Percentiles rank a stretch among this genome's conserved stretches.
phyloP scores from a whole-genome alignment of 495 filamentous ascomycete species.

The Neurospora tetraspora region DNA sequence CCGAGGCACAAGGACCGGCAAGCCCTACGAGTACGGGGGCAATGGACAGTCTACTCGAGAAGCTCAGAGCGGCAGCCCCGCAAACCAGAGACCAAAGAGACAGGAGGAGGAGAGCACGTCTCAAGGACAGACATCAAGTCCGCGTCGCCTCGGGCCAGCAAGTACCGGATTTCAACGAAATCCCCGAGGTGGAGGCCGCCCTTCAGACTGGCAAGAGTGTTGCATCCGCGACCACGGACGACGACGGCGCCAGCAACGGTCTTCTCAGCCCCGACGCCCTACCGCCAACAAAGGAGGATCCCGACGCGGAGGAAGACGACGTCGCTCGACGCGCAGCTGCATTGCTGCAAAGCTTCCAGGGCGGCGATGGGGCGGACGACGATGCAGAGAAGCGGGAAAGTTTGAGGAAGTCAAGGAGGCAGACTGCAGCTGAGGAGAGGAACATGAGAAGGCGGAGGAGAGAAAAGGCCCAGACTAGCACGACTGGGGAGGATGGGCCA shows the following conservation, averaged over 20 bases:
- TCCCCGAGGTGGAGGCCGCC: slow-evolving; percentile 35
- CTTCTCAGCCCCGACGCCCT: slow-evolving; percentile 24
- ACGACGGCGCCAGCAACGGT: slow-evolving; percentile 24
- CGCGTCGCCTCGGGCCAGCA: slow-evolving; percentile 80
- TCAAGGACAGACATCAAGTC: slow-evolving; percentile 89
- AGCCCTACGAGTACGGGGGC: slow-evolving; percentile 78
- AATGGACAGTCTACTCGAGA: slow-evolving; percentile 95
- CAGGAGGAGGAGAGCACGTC: slow-evolving; percentile 70
- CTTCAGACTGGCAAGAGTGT: slow-evolving; percentile 11
- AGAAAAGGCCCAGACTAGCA: slow-evolving; percentile 39
- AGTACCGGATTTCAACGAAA: slow-evolving; percentile 57
- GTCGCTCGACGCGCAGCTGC: slow-evolving; percentile 75
- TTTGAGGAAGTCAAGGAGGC: slow-evolving; percentile 48
- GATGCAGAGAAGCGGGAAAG: slow-evolving; percentile 46
- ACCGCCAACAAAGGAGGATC: slow-evolving; percentile 26
- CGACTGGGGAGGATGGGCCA: slow-evolving; percentile 10
- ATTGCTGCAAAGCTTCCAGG: slow-evolving; percentile 68
- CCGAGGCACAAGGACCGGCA: slow-evolving; percentile 43
- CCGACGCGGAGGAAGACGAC: slow-evolving; percentile 53
- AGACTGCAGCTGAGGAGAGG: slow-evolving; percentile 63
- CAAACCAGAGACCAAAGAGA: slow-evolving; percentile 81
- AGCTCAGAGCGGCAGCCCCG: slow-evolving; percentile 85
- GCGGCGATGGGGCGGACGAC: slow-evolving; percentile 49
- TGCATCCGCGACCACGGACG: slow-evolving; percentile 13
- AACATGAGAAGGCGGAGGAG: slow-evolving; percentile 43